Base-by-base conservation (phyloP, 192 early-diverging fungal species). In the Coemansia sp. region DNA sequence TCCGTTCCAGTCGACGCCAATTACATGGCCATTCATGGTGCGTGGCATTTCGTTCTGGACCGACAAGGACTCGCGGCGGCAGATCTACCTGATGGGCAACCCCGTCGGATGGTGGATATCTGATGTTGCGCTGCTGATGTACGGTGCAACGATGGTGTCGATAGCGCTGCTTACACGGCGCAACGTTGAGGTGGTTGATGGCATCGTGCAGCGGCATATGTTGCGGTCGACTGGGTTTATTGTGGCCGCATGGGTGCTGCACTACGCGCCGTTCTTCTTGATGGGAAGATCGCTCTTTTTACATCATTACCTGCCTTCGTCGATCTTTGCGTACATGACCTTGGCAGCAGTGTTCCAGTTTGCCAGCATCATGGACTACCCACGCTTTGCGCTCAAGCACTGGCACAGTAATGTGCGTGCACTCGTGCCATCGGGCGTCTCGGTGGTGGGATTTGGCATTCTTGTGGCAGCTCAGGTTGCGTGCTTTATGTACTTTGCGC, bases 1-100 rank as follows among this genome's bases (percentile, higher is more conserved):
- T 69, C 96, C 97, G 41, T 98, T 95, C 85, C 92, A 92, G 70
- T 88, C 86, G 6, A 35, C 73, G 3, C 94, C 97, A 10, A 81
- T 90, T 12, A 69, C 89, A 56, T 89, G 87, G 87, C 88, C 87
- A 48, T 67, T 88, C 15, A 52, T 84, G 54, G 71, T 84, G 10
- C 63, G 79, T 22, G 86, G 86, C 2, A 70, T 89, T 29, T 72
- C 87, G 7, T 84, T 90, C 82, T 86, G 85, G 55, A 70, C 82
- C 7, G 89, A 86, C 85, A 82, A 68, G 10, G 84, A 89, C 72
- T 38, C 41, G 8, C 65, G 78, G 19, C 68, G 87, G 57, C 89
- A 89, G 72, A 89, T 79, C 70, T 90, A 83, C 70, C 64, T 88
- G 60, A 62, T 90, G 21, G 89, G 89, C 5, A 81, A 89, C 67